These are phyloP conservation scores for Boletus barrowsii DNA, from an alignment of 768 basidiomycete genomes.

Conservation along the genomic window DNA sequence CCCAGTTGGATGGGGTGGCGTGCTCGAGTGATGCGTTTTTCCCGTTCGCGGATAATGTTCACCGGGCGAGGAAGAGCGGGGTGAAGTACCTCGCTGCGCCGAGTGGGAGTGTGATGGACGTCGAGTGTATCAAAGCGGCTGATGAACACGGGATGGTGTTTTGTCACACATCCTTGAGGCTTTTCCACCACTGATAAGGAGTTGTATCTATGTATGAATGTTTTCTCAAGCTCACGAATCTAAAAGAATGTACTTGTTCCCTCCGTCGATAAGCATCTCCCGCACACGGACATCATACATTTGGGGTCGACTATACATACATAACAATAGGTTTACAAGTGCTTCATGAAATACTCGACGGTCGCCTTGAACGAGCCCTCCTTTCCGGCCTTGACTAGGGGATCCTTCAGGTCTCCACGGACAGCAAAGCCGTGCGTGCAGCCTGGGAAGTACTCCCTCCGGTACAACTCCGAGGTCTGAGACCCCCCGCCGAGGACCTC, in stretches of 20 bases:
- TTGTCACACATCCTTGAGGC: constrained; percentile 79
- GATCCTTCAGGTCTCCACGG: constrained; percentile 45
- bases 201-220: constrained; percentile 1
- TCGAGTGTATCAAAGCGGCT: constrained; percentile 92
- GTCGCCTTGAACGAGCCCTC: constrained; percentile 51
- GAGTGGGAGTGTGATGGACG: constrained; percentile 95
- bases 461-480: constrained; percentile 42
- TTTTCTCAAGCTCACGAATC: neutral
- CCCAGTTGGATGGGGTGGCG: constrained; percentile 76
- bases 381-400: constrained; percentile 56
- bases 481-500: constrained; percentile 45
- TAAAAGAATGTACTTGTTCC: neutral
- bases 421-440: constrained; percentile 57
- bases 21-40: constrained; percentile 99
- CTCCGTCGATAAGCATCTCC: too few species aligned
- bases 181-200: constrained; percentile 77
- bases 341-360: constrained; percentile 51
- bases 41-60: constrained; percentile 99
- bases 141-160: constrained; percentile 93
- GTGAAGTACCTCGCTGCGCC: constrained; percentile 90
- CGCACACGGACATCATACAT: neutral
- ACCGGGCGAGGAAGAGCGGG: constrained; percentile 88
- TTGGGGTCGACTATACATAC: neutral
- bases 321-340: constrained; percentile 15
- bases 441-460: constrained; percentile 29